These are phyloP conservation scores for Zopfochytrium polystomum DNA, from an alignment of 371 early-diverging fungal genomes.

Conservation along the genomic window DNA sequence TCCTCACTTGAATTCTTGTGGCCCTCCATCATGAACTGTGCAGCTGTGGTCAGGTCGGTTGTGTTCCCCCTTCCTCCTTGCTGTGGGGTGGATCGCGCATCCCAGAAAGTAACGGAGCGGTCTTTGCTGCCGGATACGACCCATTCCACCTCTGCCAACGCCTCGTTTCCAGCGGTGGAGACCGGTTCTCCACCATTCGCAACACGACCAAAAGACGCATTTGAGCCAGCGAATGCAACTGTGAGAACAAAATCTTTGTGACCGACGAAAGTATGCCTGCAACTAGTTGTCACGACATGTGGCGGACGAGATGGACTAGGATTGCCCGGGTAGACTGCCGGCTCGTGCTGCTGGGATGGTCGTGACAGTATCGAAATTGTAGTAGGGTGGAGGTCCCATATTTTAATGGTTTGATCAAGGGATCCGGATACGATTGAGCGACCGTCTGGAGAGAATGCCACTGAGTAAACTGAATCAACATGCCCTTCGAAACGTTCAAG, in stretches of 20 bases:
- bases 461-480: conserved; percentile 93
- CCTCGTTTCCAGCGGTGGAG: conserved; percentile 19
- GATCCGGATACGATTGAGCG: conserved; percentile 85
- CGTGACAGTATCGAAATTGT: conserved; percentile 30
- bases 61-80: conserved; percentile 23
- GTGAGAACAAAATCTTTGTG: conserved; percentile 95
- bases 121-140: conserved; percentile 94
- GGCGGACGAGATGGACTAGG: conserved; percentile 13
- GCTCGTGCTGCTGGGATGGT: conserved; percentile 6
- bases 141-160: conserved; percentile 78
- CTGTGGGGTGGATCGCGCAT: conserved; percentile 66
- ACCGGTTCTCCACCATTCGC: no score
- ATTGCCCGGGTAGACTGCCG: conserved; percentile 3
- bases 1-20: conserved; percentile 89
- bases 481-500: conserved; percentile 92
- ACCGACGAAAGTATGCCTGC: conserved; percentile 53
- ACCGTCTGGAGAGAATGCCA: conserved; percentile 95
- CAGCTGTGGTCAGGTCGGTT: conserved; percentile 15
- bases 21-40: conserved; percentile 91
- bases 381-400: conserved; percentile 80
- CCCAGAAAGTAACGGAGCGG: conserved; percentile 94
- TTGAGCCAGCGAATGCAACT: conserved; percentile 82
- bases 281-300: conserved; percentile 31
- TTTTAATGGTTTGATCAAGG: conserved; percentile 90
- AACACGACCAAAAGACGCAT: conserved; percentile 31